phyloP scores from a whole-genome alignment of 345 rosid species.

The Eucalyptus tenuipes region DNA sequence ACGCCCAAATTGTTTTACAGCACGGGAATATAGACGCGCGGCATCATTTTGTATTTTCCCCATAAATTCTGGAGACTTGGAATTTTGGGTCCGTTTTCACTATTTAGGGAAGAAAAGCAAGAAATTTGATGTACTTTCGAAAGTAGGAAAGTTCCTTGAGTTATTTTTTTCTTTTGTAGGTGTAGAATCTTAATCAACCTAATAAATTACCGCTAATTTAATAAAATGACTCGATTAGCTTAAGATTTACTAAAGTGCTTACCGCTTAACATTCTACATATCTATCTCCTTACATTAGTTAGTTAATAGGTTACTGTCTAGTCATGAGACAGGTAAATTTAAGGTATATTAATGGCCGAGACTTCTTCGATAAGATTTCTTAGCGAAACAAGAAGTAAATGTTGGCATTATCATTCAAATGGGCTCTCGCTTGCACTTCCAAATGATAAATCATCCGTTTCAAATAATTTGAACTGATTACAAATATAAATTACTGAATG shows the following conservation, averaged over 20 bases:
- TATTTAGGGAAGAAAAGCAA: background rate
- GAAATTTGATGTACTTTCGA: background rate
- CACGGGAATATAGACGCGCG: no score
- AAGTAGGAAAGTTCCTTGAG: background rate
- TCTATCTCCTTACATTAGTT: background rate
- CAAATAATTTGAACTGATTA: background rate
- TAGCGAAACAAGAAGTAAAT: background rate
- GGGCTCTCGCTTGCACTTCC: accelerated
- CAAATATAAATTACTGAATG: background rate
- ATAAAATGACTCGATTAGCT: background rate
- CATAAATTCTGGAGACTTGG: background rate
- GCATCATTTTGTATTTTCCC: background rate
- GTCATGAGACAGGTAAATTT: background rate
- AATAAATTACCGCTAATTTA: no score
- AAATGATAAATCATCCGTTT: background rate
- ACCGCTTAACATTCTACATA: background rate
- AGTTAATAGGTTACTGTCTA: background rate
- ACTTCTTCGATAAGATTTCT: background rate
- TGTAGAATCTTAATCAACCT: background rate
- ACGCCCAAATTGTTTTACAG: background rate
- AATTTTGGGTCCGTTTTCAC: background rate
- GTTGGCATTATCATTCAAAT: background rate
- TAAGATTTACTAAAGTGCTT: background rate
- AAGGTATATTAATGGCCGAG: background rate
- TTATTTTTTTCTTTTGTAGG: background rate